Conservation (phyloP, 495 filamentous ascomycete species). For the Podospora pseudopauciseta region DNA sequence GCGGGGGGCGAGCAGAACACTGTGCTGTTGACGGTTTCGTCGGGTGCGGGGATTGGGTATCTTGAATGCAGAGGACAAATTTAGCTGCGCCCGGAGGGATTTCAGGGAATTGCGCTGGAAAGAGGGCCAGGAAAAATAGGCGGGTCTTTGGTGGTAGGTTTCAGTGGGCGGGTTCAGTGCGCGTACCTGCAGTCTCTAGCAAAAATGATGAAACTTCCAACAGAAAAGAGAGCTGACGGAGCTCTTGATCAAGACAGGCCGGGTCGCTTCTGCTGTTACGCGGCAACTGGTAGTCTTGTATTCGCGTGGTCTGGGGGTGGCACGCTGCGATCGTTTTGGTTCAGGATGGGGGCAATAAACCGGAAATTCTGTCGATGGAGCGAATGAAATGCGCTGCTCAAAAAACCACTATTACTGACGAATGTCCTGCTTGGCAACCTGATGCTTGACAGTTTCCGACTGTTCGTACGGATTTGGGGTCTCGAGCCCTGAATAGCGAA, state of each 20-base stretch:
- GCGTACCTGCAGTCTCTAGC: neutral
- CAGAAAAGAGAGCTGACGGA: neutral
- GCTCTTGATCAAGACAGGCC: neutral
- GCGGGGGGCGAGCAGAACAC: neutral
- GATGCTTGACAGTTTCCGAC: neutral
- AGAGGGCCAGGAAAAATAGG: neutral
- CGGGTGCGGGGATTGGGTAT: neutral
- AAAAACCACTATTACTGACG: neutral
- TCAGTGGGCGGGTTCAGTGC: neutral
- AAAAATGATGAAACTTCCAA: neutral
- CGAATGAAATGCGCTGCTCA: neutral
- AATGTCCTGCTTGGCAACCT: neutral
- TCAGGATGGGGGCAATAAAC: neutral
- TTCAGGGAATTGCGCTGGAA: slow-evolving; percentile 1
- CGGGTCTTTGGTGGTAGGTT: neutral
- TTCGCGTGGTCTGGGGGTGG: neutral
- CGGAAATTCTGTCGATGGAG: neutral
- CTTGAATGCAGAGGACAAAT: neutral
- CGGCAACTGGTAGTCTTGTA: neutral
- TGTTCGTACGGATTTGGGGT: neutral
- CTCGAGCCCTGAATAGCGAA: neutral
- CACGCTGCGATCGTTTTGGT: neutral
- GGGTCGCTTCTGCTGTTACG: neutral
- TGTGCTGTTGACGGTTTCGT: neutral
- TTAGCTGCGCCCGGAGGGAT: neutral